Base-by-base conservation (phyloP, 768 basidiomycete species). In the Nidularia pulvinata region DNA sequence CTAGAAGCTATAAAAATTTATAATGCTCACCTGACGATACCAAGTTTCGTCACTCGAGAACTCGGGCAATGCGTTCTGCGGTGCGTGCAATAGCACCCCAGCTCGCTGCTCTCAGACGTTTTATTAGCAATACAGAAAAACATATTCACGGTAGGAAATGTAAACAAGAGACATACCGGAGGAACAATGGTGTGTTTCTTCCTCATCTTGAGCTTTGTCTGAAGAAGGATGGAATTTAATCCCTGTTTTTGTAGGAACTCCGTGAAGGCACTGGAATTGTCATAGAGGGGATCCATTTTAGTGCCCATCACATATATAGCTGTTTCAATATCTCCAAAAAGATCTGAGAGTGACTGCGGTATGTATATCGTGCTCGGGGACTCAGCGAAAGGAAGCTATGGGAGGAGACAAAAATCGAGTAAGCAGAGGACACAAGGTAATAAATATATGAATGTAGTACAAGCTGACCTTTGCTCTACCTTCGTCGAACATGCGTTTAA, bases 221-320 rank as follows among this genome's bases (percentile, higher is more conserved):
- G 60, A 39, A 45, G 64, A 36, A 59, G 62, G 33, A 60, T 53
- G 3, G 55, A 43, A 9, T 61, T 51, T 2, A 69, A 53, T 6
- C 68, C 64, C 48, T 65, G 61, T 37, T 61, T 56, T 36, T 60
- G 62, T 55, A 76, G 62, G 59, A 67, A 77, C 46, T 57, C 55
- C 30, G 55, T 50, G 54, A 79, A 80, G 2, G 70, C 57, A 39
- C 58, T 52, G 6, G 70, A 78, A 48, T 62, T 72, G 34, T 79
- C 78, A 52, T 76, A 67, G 13, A 72, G 36, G 7, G 55, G 53
- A 7, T 63, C 59, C 5, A 57, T 35, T 25, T 57, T 49, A 4
- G 37, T 34, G 1, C 7, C 37, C 14, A 44, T 47, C 5, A 65
- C 49, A 35, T 34, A 56, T 2, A 48, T 1, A 5, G 51, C 33